phyloP scores from a whole-genome alignment of 768 basidiomycete genomes.

The Sporobolomyces roseus region DNA sequence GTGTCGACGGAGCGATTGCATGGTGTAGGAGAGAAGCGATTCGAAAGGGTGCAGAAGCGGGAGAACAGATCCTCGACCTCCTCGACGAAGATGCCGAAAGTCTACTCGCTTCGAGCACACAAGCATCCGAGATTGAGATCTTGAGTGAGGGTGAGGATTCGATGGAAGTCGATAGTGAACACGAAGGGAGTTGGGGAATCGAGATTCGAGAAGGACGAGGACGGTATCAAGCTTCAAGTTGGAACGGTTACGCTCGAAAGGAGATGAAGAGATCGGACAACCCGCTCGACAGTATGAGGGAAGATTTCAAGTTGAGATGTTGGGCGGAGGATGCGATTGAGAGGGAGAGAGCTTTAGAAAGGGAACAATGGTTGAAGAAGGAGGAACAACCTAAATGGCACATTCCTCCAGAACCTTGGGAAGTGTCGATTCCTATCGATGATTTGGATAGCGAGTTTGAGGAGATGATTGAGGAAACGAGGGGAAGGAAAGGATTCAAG shows the following conservation, averaged over 20 bases:
- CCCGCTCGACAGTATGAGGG: constrained; percentile 9
- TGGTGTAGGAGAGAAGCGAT: constrained; percentile 23
- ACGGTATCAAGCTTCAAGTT: neutral
- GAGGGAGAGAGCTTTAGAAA: neutral
- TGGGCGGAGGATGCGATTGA: constrained; percentile 30
- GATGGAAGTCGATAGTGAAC: neutral
- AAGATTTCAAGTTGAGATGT: constrained; percentile 28
- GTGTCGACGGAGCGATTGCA: neutral
- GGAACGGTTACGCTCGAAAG: neutral
- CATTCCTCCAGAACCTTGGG: neutral
- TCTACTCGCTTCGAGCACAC: neutral
- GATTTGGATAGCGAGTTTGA: too few species aligned
- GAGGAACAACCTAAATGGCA: constrained; percentile 5
- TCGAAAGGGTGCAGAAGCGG: neutral
- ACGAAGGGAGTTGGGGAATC: neutral
- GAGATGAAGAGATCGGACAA: constrained; percentile 16
- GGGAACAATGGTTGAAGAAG: neutral
- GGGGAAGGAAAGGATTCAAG: neutral
- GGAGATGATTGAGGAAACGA: too few species aligned
- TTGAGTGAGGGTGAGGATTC: neutral
- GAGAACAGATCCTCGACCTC: constrained; percentile 20
- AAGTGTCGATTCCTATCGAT: constrained; percentile 2
- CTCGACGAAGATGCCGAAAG: constrained; percentile 29
- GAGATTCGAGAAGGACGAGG: neutral
- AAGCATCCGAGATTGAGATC: neutral